Evolutionary conservation across 345 rosid species (phyloP).

Genomic region (Eucalyptus leucophloia): DNA sequence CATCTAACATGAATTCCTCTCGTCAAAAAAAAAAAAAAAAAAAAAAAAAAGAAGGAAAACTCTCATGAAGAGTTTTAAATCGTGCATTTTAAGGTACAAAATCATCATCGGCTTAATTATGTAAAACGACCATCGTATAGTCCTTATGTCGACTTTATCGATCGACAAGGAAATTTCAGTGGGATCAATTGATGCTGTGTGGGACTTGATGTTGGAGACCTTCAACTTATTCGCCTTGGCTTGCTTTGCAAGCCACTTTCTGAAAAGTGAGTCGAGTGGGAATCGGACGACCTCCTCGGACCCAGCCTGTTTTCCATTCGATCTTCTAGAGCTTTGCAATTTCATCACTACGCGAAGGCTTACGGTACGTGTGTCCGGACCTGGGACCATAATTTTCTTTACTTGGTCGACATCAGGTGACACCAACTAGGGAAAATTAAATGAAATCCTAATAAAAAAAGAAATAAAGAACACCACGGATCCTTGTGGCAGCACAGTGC

Average conservation of each 20-base stretch:
- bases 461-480: background rate
- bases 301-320: background rate
- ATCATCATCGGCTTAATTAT: background rate
- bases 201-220: background rate
- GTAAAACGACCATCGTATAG: background rate
- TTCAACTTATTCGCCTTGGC: background rate
- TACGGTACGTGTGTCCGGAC: background rate
- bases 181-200: background rate
- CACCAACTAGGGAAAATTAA: background rate
- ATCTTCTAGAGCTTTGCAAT: background rate
- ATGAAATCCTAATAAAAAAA: background rate
- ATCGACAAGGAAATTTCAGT: background rate
- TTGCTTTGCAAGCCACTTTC: background rate
- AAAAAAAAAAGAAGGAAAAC: background rate
- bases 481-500: background rate
- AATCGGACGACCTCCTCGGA: background rate
- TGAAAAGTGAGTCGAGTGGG: background rate
- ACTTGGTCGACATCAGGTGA: background rate
- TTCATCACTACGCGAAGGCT: background rate
- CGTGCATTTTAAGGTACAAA: background rate
- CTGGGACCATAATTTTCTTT: background rate
- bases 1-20: background rate
- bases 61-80: background rate
- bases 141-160: background rate
- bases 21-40: background rate